These are phyloP conservation scores for Leucocoprinus birnbaumii DNA, from an alignment of 768 basidiomycete species.

Conservation along the genomic window DNA sequence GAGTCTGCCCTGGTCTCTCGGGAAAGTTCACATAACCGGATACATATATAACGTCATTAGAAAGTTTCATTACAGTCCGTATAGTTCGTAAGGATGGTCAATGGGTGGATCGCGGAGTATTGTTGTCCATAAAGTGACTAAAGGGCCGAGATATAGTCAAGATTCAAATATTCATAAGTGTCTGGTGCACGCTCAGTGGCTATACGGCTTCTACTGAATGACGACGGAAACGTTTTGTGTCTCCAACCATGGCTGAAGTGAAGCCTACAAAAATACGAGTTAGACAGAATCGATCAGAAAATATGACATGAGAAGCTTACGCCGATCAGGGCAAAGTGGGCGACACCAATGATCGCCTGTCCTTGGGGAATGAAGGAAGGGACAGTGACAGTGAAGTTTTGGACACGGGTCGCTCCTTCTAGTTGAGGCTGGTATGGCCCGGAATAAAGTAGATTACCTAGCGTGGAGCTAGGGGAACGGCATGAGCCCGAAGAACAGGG, in stretches of 20 bases:
- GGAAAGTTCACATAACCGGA: no score
- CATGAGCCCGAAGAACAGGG: background rate
- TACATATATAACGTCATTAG: no score
- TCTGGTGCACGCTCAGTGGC: no score
- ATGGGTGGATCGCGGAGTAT: no score
- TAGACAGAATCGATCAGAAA: background rate
- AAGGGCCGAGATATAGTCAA: no score
- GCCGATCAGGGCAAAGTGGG: constrained; percentile 4
- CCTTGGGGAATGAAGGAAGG: constrained; percentile 2
- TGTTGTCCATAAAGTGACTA: no score
- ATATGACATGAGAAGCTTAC: background rate
- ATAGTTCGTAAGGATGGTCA: no score
- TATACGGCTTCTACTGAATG: background rate
- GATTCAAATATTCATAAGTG: no score
- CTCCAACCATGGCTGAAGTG: background rate
- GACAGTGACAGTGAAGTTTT: constrained; percentile 6
- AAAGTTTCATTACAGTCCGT: no score
- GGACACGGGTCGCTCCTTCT: no score
- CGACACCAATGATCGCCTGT: background rate
- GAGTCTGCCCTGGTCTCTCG: no score
- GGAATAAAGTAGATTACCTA: background rate
- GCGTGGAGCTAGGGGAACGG: background rate
- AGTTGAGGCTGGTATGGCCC: background rate
- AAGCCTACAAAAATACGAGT: background rate
- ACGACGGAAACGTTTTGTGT: background rate